Evolutionary conservation across 805 yeast genomes (phyloP), one percentile per base, ranked within the genome.

Genomic region (Yamadazyma ubonensis): DNA sequence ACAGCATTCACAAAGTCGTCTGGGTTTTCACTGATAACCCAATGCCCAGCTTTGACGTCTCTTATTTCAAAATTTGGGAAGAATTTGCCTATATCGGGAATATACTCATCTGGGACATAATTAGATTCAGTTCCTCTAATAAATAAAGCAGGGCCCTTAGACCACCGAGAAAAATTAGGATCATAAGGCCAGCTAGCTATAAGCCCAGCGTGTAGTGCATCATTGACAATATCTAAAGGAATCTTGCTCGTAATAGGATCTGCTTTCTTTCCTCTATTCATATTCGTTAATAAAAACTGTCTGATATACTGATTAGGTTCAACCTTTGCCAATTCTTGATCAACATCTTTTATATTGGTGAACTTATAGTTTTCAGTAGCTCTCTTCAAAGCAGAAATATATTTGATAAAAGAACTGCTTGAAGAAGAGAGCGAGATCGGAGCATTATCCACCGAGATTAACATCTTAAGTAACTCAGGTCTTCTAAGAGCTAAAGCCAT

Each of bases 11-110:
- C 67, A 47, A 91, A 88, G 54, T 83, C 95, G 6, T 67, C 51
- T 0, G 98, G 96, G 49, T 83, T 83, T 55, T 91, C 97, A 29
- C 87, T 78, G 48, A 87, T 87, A 11, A 90, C 76, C 96, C 97
- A 91, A 60, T 91, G 99, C 2, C 96, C 96, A 0, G 90, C 78
- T 14, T 86, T 82, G 17, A 93, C 67, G 53, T 85, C 96, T 32
- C 76, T 69, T 10, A 86, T 63, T 44, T 79, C 85, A 54, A 88
- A 88, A 18, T 70, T 67, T 0, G 97, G 97, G 63, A 88, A 91
- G 54, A 76, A 86, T 41, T 66, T 63, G 1, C 90, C 95, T 36
- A 88, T 83, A 14, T 76, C 76, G 0, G 85, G 81, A 16, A 89
- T 58, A 19, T 75, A 77, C 44, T 89, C 96, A 58, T 90, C 97